Base-by-base conservation (phyloP, 176 grass and related monocot genomes). In the Zizania latifolia region DNA sequence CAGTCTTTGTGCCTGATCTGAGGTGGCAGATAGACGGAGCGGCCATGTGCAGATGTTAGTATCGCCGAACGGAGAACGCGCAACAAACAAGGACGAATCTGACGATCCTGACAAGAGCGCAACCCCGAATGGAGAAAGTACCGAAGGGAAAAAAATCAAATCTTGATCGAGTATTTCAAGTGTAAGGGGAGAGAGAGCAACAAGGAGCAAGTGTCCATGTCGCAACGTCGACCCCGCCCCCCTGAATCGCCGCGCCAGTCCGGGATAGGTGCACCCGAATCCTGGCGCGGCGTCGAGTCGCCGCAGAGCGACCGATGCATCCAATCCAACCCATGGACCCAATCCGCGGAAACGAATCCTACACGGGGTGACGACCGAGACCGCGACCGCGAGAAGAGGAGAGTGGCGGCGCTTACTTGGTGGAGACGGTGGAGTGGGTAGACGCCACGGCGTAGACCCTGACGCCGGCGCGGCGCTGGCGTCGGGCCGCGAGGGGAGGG, bases 381-480 rank as follows among this genome's bases (percentile, higher is more conserved):
- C n/a, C n/a, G n/a, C n/a, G n/a, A n/a, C 12, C 3, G 1, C 29
- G n/a, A 28, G 4, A n/a, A n/a, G 19, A 14, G 3, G 51, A 3
- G 38, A 2, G n/a, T n/a, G n/a, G n/a, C n/a, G n/a, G 1, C 30
- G 60, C 76, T 84, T 88, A 88, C 86, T 80, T 84, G 55, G 86
- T 32, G 55, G 86, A 80, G 14, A 78, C 74, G 82, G 67, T 32
- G 33, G 74, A 78, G 3, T n/a, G n/a, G n/a, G n/a, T n/a, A n/a
- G 86, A 88, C 0, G 86, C 76, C 55, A 88, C 76, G 70, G 86
- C 81, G 62, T 75, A 26, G 76, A 88, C 56, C 62, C 55, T 75
- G 55, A 83, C 53, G 36, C 53, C n/a, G 40, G 58, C 19, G 60
- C 58, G 58, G 45, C 48, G 48, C 37, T 3, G 12, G 31, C 0